Percentiles rank a stretch among this genome's conserved stretches.
Conservation (phyloP, 345 rosid species). For the Lepidium sativum region DNA sequence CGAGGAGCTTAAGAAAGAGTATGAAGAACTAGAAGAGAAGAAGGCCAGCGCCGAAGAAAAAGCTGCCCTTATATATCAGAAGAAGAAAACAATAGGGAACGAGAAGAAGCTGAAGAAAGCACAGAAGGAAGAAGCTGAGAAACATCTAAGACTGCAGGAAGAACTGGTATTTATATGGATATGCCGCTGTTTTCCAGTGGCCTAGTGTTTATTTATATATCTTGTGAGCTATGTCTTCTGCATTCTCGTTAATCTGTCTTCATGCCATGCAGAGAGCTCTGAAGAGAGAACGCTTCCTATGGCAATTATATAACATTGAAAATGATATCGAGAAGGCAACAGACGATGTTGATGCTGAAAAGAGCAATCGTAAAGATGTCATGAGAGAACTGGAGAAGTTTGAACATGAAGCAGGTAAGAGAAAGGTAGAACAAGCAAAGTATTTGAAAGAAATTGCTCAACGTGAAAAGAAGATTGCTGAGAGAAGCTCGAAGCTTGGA, state of each 20-base stretch:
- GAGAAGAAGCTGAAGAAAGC: slow-evolving; percentile 98
- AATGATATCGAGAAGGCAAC: slow-evolving; percentile 54
- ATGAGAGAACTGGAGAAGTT: slow-evolving; percentile 55
- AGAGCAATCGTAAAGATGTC: slow-evolving; percentile 48
- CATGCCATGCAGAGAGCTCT: slow-evolving; percentile 58
- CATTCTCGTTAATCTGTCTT: slow-evolving; percentile 1
- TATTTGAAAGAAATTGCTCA: slow-evolving; percentile 73
- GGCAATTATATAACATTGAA: slow-evolving; percentile 78
- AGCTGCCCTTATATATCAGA: slow-evolving; percentile 71
- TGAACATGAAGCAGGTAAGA: slow-evolving; percentile 50
- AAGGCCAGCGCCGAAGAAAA: slow-evolving; percentile 85
- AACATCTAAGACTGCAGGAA: slow-evolving; percentile 76
- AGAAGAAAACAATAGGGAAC: slow-evolving; percentile 61
- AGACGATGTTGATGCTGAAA: slow-evolving; percentile 65
- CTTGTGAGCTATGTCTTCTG: neutral
- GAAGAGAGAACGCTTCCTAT: slow-evolving; percentile 73
- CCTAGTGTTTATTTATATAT: neutral
- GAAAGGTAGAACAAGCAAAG: slow-evolving; percentile 70
- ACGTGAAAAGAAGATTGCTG: slow-evolving; percentile 74
- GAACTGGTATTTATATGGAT: slow-evolving; percentile 52
- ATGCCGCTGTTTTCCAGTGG: neutral
- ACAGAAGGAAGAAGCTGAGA: slow-evolving; percentile 99
- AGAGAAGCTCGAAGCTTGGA: slow-evolving; percentile 57
- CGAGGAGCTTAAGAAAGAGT: slow-evolving; percentile 86
- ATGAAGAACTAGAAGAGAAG: slow-evolving; percentile 67